Evolutionary conservation across 345 rosid species (phyloP).

Genomic region (Gossypium sturtianum): DNA sequence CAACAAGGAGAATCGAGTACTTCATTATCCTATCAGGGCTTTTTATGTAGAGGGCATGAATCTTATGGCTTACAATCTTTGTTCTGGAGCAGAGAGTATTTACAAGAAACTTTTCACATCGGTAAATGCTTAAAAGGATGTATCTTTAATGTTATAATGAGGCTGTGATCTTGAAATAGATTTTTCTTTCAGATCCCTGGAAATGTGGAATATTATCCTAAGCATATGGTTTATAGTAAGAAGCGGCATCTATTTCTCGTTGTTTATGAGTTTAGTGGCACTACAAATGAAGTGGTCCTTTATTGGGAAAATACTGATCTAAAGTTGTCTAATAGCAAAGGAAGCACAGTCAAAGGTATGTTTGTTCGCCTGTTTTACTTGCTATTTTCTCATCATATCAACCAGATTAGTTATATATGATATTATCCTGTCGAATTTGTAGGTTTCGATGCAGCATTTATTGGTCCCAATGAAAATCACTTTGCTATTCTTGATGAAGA

Average conservation of each 20-base stretch:
- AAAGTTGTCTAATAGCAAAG: conserved; percentile 64
- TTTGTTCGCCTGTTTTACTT: background rate
- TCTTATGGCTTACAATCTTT: conserved; percentile 86
- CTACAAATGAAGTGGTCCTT: conserved; percentile 76
- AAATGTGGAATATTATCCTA: conserved; percentile 74
- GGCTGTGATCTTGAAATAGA: conserved; percentile 4
- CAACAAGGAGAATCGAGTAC: conserved; percentile 83
- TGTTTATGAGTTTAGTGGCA: conserved; percentile 79
- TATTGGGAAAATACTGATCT: conserved; percentile 84
- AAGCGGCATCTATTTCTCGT: conserved; percentile 75
- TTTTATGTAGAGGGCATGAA: conserved; percentile 80
- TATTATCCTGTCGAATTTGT: conserved; percentile 5
- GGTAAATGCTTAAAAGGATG: conserved; percentile 38
- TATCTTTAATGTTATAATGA: background rate
- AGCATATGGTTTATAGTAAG: conserved; percentile 61
- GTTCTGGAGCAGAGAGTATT: conserved; percentile 69
- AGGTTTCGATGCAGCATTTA: conserved; percentile 93
- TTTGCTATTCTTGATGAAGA: conserved; percentile 94
- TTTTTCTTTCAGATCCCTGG: conserved; percentile 67
- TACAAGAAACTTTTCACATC: conserved; percentile 84
- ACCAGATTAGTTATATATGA: conserved; percentile 2
- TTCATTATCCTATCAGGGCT: conserved; percentile 91
- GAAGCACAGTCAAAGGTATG: conserved; percentile 74
- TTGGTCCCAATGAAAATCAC: conserved; percentile 78
- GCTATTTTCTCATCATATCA: conserved; percentile 4